Base-by-base conservation (phyloP, 1,284 basidiomycete species). In the Tranzscheliella williamsii region DNA sequence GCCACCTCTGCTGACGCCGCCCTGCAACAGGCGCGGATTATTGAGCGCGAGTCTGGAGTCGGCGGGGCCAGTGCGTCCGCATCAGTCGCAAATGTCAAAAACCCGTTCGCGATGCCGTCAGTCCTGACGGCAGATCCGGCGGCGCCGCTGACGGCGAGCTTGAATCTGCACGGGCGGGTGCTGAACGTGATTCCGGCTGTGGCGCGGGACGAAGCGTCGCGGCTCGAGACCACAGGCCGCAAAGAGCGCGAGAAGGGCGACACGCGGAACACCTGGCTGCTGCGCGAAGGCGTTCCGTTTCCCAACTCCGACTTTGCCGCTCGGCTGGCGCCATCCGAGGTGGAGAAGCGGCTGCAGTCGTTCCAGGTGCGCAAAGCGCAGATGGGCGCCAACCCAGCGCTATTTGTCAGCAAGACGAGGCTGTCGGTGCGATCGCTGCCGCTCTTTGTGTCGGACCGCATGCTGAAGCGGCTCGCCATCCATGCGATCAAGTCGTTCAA, bases 331-430 rank as follows among this genome's bases (percentile, higher is more conserved):
- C 64, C 70, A 16, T 55, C 47, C 29, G 73, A 76, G 40, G 62
- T 53, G 11, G 73, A 76, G 35, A 62, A 60, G 40, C 41, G 75
- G 4, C 39, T 76, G 45, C 58, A 63, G 24, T 56, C 57, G 11
- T 77, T 77, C 51, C 55, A 55, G 17, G 51, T 70, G 9, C 51
- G 73, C 11, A 70, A 70, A 26, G 57, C 67, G 9, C 75, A 77
- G 51, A 58, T 77, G 87, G 47, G 81, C 83, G 9, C 83, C 92
- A 98, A 98, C 78, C 93, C 95, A 0, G 88, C 90, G 1, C 82
- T 99, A 4, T 98, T 89, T 80, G 88, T 98, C 66, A 94, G 91
- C 27, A 89, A 88, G 76, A 97, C 91, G 0, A 89, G 95, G 57
- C 84, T 98, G 24, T 91, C 90, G 45, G 84, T 99, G 42, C 89